Evolutionary conservation across 192 early-diverging fungal species (phyloP).

Genomic region (Funneliformis geosporum): DNA sequence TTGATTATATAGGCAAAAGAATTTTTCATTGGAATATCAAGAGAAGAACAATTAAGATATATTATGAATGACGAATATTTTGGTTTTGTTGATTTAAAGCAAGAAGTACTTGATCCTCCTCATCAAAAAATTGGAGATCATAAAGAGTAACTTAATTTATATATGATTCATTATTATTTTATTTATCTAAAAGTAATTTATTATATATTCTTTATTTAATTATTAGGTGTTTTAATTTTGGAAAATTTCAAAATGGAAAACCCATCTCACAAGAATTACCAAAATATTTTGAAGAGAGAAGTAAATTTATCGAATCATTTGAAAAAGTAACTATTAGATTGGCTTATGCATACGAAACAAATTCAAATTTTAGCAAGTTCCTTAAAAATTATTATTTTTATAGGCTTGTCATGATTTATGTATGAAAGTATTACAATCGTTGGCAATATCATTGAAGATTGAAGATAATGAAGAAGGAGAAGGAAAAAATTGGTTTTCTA

Average conservation of each 20-base stretch:
- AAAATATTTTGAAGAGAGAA: conserved; percentile 31
- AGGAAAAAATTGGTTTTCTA: conserved; percentile 52
- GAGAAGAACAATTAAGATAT: conserved; percentile 45
- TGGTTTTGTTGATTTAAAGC: conserved; percentile 54
- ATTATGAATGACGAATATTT: conserved; percentile 47
- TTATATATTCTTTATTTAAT: background rate
- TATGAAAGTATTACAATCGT: conserved; percentile 52
- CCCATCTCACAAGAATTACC: conserved; percentile 39
- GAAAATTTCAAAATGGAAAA: conserved; percentile 46
- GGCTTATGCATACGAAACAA: no score
- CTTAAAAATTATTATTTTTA: background rate
- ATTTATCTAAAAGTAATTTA: background rate
- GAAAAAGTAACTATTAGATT: conserved; percentile 30
- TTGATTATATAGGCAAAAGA: conserved; percentile 40
- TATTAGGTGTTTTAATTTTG: conserved; percentile 57
- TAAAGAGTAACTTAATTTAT: conserved; percentile 53
- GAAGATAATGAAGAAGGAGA: conserved; percentile 45
- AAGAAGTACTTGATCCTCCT: conserved; percentile 58
- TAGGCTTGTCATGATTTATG: conserved; percentile 54
- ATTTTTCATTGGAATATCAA: conserved; percentile 53
- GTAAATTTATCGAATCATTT: conserved; percentile 37
- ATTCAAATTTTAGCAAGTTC: background rate
- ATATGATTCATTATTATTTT: background rate
- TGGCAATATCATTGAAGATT: conserved; percentile 67
- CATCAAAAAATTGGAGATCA: conserved; percentile 53